A percentile compares a stretch with the other conserved stretches of the same genome.
These are phyloP conservation scores for Podila epigama DNA, from an alignment of 192 early-diverging fungal genomes.

Conservation along the genomic window DNA sequence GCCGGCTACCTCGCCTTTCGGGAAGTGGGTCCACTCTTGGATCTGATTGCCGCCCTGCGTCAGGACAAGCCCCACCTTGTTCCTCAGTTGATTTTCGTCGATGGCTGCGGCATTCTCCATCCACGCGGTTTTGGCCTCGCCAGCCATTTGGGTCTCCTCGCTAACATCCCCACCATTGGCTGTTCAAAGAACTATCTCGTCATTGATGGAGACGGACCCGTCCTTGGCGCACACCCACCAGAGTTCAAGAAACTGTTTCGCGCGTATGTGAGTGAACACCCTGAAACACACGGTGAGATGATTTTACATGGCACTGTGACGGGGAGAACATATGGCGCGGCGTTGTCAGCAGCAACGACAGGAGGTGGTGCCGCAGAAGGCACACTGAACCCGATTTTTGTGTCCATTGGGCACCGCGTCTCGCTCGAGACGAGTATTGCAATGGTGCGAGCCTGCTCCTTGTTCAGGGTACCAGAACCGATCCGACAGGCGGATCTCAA, in stretches of 20 bases:
- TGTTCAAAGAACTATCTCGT: constrained; percentile 91
- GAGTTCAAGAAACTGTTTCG: constrained; percentile 39
- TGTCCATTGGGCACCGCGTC: constrained; percentile 84
- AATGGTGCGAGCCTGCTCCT: constrained; percentile 68
- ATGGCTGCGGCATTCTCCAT: constrained; percentile 90
- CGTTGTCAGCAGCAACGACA: constrained; percentile 29
- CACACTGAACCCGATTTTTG: constrained; percentile 82
- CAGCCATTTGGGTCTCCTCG: constrained; percentile 78
- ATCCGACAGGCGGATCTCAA: constrained; percentile 85
- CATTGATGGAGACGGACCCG: constrained; percentile 67
- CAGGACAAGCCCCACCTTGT: constrained; percentile 56
- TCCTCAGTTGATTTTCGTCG: constrained; percentile 85
- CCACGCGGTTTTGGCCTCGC: constrained; percentile 90
- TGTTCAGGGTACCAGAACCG: constrained; percentile 85
- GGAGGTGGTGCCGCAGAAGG: constrained; percentile 1
- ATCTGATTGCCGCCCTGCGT: constrained; percentile 64
- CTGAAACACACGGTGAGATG: constrained; percentile 43
- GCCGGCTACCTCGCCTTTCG: constrained; percentile 93
- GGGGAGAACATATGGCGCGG: constrained; percentile 57
- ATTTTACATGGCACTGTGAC: constrained; percentile 52
- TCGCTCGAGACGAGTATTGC: constrained; percentile 72
- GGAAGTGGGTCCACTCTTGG: constrained; percentile 71
- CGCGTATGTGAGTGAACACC: constrained; percentile 8
- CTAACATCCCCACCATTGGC: constrained; percentile 82
- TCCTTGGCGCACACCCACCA: constrained; percentile 64